Evolutionary conservation across 2,329 filamentous ascomycete species (phyloP), one percentile per base, ranked within the genome.

Genomic region (Celoporthe dispersa): DNA sequence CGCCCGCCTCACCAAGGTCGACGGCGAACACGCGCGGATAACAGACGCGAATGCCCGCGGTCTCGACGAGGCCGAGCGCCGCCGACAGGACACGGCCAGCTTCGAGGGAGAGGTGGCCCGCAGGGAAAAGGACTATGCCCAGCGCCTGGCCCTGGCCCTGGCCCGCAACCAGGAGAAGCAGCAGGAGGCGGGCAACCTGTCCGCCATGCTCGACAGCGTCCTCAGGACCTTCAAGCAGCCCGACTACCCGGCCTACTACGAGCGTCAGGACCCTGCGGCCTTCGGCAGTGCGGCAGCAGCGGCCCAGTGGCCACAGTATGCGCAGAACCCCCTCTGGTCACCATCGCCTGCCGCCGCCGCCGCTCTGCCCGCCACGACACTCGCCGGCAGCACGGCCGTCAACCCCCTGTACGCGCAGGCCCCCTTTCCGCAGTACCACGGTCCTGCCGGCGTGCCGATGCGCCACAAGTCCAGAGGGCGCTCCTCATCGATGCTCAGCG

Each of bases 21-120:
- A 91, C 73, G 90, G 88, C 73, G 92, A 94, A 79, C 86, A 92
- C 74, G 88, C 90, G 68, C 89, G 90, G 75, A 90, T 94, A 74
- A 85, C 86, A 33, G 88, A 91, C 74, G 91, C 91, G 74, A 92
- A 92, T 77, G 85, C 84, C 65, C 86, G 89, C 64, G 89, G 88
- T 1, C 82, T 90, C 28, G 86, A 90, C 72, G 89, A 90, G 77
- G 90, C 88, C 68, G 88, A 89, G 74, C 85, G 87, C 12, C 84
- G 85, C 53, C 83, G 83, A 14, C 86, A 88, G 74, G 84, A 86
- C 68, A 84, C 84, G 4, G 79, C 79, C 28, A 78, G 78, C 1
- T 84, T 85, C 73, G 80, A 87, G 70, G 81, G 82, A 37, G 84
- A 88, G 44, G 81, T 83, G 4, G 75, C 76, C 14, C 81, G 80